A percentile compares a stretch with the other conserved stretches of the same genome.
Evolutionary conservation across 2,329 filamentous ascomycete genomes (phyloP).

Genomic region (Seiridium cupressi): DNA sequence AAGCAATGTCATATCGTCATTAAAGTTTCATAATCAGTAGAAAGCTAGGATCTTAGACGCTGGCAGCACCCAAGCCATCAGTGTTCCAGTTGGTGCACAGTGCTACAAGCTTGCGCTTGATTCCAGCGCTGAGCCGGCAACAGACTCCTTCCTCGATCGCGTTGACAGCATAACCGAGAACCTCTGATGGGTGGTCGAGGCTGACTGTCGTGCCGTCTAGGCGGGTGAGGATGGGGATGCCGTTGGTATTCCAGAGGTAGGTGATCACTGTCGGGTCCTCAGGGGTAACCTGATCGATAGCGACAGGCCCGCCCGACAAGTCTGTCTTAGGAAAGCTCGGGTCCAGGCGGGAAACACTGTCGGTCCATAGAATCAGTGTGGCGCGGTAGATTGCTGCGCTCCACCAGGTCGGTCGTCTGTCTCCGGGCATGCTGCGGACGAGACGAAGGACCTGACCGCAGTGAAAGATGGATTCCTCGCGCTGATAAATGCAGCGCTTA

Average conservation of each 20-base stretch:
- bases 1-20: too few species aligned
- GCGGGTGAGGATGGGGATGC: conserved; percentile 33
- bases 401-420: conserved; percentile 68
- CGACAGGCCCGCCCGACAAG: conserved; percentile 18
- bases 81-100: conserved; percentile 39
- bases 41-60: neutral
- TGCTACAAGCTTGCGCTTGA: conserved; percentile 39
- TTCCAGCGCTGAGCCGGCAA: conserved; percentile 42
- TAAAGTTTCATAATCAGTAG: too few species aligned
- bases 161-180: conserved; percentile 39
- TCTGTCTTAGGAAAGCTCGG: conserved; percentile 30
- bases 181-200: conserved; percentile 35
- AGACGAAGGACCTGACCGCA: conserved; percentile 66
- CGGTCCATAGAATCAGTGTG: conserved; percentile 60
- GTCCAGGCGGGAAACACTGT: conserved; percentile 54
- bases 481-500: conserved; percentile 61
- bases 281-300: conserved; percentile 38
- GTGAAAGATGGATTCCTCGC: conserved; percentile 64
- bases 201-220: conserved; percentile 29
- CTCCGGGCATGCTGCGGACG: conserved; percentile 56
- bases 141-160: conserved; percentile 38
- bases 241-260: conserved; percentile 37
- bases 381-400: conserved; percentile 68
- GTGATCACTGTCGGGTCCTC: conserved; percentile 35
- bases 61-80: conserved; percentile 14